Percentiles rank a stretch among this genome's conserved stretches.
Conservation (phyloP, 345 rosid genomes). For the Eutrema heterophyllum region DNA sequence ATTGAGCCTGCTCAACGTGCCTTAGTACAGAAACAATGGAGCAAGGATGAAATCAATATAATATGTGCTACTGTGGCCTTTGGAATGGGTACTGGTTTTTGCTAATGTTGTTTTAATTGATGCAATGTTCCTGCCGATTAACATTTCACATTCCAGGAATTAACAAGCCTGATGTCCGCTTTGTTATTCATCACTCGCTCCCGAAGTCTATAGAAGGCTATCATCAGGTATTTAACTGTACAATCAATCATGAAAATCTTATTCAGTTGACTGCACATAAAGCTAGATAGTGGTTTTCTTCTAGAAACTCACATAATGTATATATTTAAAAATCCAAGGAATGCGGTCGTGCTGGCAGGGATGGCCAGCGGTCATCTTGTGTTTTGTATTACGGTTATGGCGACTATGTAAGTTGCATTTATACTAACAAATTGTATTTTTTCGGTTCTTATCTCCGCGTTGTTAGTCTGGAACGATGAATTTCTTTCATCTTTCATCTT, state of each 20-base stretch:
- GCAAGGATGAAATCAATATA: constrained; percentile 95
- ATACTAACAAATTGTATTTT: neutral
- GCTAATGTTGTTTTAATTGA: constrained; percentile 18
- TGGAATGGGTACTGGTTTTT: constrained; percentile 82
- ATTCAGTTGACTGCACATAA: neutral
- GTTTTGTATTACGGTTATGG: constrained; percentile 86
- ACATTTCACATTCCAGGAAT: constrained; percentile 58
- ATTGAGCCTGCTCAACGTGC: constrained; percentile 83
- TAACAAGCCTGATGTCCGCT: constrained; percentile 98
- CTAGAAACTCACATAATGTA: constrained; percentile 5
- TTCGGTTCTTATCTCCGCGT: constrained; percentile 1
- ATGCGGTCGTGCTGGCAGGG: constrained; percentile 99
- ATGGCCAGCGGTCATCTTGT: constrained; percentile 89
- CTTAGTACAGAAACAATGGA: constrained; percentile 89
- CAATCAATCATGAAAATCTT: neutral
- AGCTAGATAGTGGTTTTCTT: neutral
- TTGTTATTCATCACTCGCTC: constrained; percentile 97
- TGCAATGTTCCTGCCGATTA: constrained; percentile 9
- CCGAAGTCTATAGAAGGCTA: constrained; percentile 99
- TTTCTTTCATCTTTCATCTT: neutral
- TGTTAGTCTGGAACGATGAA: neutral
- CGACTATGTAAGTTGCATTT: constrained; percentile 71
- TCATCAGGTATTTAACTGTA: constrained; percentile 65
- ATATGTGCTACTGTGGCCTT: constrained; percentile 98
- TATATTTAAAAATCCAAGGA: constrained; percentile 46